phyloP scores from a whole-genome alignment of 2,329 filamentous ascomycete genomes.

The Colletotrichum sp. region DNA sequence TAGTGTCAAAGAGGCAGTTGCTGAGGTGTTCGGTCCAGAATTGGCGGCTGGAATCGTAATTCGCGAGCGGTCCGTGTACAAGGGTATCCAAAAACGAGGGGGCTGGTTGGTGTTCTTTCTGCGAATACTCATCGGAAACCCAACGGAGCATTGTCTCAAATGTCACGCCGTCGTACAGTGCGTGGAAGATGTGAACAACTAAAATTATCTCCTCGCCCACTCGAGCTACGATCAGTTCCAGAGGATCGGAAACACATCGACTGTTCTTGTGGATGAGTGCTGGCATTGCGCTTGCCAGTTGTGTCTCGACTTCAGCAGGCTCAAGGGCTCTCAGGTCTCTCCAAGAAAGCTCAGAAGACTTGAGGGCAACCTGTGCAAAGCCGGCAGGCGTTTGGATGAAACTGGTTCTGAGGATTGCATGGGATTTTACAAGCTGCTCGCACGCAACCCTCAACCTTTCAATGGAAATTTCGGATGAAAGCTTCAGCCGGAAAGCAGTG shows the following conservation, averaged over 20 bases:
- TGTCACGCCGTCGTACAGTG: slow-evolving; percentile 84
- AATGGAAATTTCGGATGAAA: slow-evolving; percentile 52
- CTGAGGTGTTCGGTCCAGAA: slow-evolving; percentile 74
- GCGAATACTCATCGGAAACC: slow-evolving; percentile 58
- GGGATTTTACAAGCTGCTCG: slow-evolving; percentile 50
- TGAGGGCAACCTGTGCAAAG: slow-evolving; percentile 74
- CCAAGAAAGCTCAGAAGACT: slow-evolving; percentile 48
- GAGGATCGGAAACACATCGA: slow-evolving; percentile 51
- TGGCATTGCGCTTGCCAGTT: slow-evolving; percentile 39
- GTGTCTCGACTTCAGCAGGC: slow-evolving; percentile 32
- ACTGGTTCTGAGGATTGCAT: slow-evolving; percentile 72
- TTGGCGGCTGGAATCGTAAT: slow-evolving; percentile 39
- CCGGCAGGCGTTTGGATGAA: slow-evolving; percentile 79
- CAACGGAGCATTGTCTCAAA: slow-evolving; percentile 69
- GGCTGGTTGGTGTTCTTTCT: slow-evolving; percentile 29
- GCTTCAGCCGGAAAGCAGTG: slow-evolving; percentile 70
- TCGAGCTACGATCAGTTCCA: slow-evolving; percentile 53
- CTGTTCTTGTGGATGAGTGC: slow-evolving; percentile 62
- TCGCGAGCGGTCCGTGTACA: slow-evolving; percentile 69
- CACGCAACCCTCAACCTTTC: slow-evolving; percentile 62
- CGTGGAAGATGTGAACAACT: slow-evolving; percentile 79
- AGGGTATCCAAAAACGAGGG: slow-evolving; percentile 72
- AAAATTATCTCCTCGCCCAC: slow-evolving; percentile 42
- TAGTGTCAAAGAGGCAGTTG: slow-evolving; percentile 30
- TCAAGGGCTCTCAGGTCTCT: slow-evolving; percentile 30